A percentile compares a stretch with the other conserved stretches of the same genome.
Conservation (phyloP, 495 filamentous ascomycete species). For the Aspergillus saccharolyticus region DNA sequence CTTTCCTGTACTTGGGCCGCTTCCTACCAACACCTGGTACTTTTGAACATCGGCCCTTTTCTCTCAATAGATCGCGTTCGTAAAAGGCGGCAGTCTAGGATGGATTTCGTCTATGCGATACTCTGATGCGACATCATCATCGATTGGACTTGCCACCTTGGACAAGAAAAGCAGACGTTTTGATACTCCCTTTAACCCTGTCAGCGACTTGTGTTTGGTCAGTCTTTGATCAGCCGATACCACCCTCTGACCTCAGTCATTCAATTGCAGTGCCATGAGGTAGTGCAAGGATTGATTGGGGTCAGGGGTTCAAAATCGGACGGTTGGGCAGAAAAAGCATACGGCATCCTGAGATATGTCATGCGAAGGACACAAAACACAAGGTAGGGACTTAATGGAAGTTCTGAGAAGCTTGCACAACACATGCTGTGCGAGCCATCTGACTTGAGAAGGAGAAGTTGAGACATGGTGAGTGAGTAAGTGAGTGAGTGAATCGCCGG, state of each 20-base stretch:
- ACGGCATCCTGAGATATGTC: background rate
- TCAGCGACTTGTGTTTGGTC: background rate
- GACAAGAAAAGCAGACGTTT: background rate
- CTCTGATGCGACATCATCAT: background rate
- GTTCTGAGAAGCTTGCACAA: background rate
- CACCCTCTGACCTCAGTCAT: background rate
- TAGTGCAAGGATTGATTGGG: background rate
- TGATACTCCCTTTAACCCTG: background rate
- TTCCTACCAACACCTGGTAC: background rate
- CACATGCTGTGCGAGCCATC: background rate
- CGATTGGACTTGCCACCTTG: background rate
- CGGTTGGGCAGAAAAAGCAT: background rate
- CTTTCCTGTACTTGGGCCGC: background rate
- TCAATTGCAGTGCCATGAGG: background rate
- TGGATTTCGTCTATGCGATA: background rate
- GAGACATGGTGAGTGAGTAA: background rate
- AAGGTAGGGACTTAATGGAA: background rate
- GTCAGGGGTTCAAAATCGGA: background rate
- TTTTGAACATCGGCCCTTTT: background rate
- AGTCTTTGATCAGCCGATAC: background rate
- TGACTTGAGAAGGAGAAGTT: background rate
- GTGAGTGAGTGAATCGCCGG: background rate
- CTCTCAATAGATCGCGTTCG: background rate
- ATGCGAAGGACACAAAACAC: background rate
- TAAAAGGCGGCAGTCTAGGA: background rate